A percentile compares a stretch with the other conserved stretches of the same genome.
These are phyloP conservation scores for Xylariaceae sp. DNA, from an alignment of 2,329 filamentous ascomycete genomes.

Conservation along the genomic window DNA sequence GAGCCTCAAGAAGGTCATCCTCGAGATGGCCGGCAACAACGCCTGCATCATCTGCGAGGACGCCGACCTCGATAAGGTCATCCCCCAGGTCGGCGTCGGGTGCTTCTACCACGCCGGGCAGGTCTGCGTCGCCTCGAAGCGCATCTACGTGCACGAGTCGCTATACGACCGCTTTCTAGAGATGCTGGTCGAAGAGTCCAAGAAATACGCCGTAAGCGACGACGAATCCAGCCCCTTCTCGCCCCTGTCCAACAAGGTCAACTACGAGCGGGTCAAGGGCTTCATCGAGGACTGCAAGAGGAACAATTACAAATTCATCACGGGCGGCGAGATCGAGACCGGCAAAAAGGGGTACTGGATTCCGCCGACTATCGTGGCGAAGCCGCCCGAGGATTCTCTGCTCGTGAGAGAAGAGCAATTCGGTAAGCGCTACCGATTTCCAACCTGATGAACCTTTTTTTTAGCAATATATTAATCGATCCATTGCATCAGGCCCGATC, in stretches of 20 bases:
- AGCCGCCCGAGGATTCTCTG: slow-evolving; percentile 56
- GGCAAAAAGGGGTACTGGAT: slow-evolving; percentile 57
- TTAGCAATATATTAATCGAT: not conserved
- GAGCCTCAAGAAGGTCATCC: slow-evolving; percentile 56
- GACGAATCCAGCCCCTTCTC: slow-evolving; percentile 49
- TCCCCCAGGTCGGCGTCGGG: slow-evolving; percentile 48
- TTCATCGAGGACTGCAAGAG: slow-evolving; percentile 59
- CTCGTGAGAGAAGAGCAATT: slow-evolving; percentile 65
- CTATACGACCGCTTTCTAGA: slow-evolving; percentile 60
- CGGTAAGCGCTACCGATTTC: slow-evolving; percentile 40
- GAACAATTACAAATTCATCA: slow-evolving; percentile 54
- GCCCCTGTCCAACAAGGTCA: slow-evolving; percentile 67
- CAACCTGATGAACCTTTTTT: not conserved
- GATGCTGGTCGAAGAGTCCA: slow-evolving; percentile 45
- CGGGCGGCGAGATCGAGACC: slow-evolving; percentile 47
- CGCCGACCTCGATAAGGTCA: slow-evolving; percentile 50
- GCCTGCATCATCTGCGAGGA: slow-evolving; percentile 57
- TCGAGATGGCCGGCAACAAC: slow-evolving; percentile 60
- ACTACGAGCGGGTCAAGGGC: slow-evolving; percentile 61
- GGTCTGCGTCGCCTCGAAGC: slow-evolving; percentile 60
- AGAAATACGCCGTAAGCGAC: slow-evolving; percentile 45
- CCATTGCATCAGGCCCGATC: slow-evolving; percentile 52
- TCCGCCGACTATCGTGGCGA: slow-evolving; percentile 60
- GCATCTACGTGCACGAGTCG: slow-evolving; percentile 62
- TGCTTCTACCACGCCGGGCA: slow-evolving; percentile 58